Conservation (phyloP, 2,329 filamentous ascomycete genomes). For the Lanzia echinophila region DNA sequence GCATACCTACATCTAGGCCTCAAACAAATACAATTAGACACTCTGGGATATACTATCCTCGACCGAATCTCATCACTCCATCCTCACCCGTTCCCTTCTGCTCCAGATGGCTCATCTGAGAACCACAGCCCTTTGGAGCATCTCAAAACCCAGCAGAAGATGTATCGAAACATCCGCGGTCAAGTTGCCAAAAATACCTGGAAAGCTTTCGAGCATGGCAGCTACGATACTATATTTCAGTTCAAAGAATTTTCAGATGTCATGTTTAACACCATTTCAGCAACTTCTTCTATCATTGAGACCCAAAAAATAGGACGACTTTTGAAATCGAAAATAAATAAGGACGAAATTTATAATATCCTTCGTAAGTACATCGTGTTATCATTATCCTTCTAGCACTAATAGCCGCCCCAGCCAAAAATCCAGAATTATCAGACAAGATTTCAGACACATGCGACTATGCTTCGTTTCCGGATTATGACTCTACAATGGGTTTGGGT, state of each 20-base stretch:
- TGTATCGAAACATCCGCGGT: conserved; percentile 20
- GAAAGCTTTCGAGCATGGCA: conserved; percentile 28
- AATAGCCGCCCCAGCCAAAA: conserved; percentile 1
- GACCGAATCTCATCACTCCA: conserved; percentile 35
- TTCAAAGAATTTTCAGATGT: conserved; percentile 26
- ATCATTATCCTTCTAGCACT: neutral
- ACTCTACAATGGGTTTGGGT: conserved; percentile 15
- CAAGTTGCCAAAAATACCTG: conserved; percentile 28
- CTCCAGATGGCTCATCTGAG: conserved; percentile 14
- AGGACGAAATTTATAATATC: conserved; percentile 21
- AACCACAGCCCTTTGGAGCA: conserved; percentile 20
- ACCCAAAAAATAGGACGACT: conserved; percentile 26
- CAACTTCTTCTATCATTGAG: conserved; percentile 26
- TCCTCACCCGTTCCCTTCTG: conserved; percentile 27
- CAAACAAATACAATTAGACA: conserved; percentile 37
- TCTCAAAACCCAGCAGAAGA: conserved; percentile 24
- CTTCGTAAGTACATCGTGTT: conserved; percentile 22
- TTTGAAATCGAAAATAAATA: conserved; percentile 12
- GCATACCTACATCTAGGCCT: conserved; percentile 32
- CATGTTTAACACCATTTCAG: conserved; percentile 21
- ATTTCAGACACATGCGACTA: conserved; percentile 28
- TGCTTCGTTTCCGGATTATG: conserved; percentile 29
- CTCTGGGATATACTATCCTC: conserved; percentile 33
- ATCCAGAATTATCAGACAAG: conserved; percentile 1
- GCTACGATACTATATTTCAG: conserved; percentile 30